A percentile compares a stretch with the other conserved stretches of the same genome.
Conservation (phyloP, 495 filamentous ascomycete species). For the Neurospora intermedia region DNA sequence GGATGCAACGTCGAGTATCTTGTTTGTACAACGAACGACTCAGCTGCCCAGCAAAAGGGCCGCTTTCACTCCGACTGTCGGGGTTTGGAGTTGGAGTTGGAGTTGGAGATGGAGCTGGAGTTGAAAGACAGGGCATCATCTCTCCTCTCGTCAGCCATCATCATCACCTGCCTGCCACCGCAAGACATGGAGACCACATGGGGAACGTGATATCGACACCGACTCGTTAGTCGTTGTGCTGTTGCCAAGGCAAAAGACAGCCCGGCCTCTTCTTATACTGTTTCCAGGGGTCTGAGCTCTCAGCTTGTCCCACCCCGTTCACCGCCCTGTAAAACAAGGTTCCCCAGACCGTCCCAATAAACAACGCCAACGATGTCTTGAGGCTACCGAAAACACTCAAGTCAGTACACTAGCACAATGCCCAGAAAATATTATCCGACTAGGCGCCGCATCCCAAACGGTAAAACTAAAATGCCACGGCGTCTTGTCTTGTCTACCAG, state of each 20-base stretch:
- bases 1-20: not conserved
- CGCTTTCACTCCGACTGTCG: not conserved
- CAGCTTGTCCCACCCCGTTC: not conserved
- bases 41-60: not conserved
- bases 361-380: not conserved
- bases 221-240: not conserved
- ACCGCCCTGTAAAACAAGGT: not conserved
- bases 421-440: no score
- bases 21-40: not conserved
- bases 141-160: not conserved
- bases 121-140: not conserved
- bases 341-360: not conserved
- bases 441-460: not conserved
- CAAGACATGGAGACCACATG: not conserved
- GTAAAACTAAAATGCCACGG: not conserved
- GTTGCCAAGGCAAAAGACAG: not conserved
- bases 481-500: not conserved
- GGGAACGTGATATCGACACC: not conserved
- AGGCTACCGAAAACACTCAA: not conserved
- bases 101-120: no score
- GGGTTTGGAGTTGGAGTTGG: not conserved
- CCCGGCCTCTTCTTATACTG: not conserved
- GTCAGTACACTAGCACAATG: not conserved
- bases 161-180: not conserved
- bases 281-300: not conserved